Conservation (phyloP, 345 rosid species). For the Iberis pinnata region DNA sequence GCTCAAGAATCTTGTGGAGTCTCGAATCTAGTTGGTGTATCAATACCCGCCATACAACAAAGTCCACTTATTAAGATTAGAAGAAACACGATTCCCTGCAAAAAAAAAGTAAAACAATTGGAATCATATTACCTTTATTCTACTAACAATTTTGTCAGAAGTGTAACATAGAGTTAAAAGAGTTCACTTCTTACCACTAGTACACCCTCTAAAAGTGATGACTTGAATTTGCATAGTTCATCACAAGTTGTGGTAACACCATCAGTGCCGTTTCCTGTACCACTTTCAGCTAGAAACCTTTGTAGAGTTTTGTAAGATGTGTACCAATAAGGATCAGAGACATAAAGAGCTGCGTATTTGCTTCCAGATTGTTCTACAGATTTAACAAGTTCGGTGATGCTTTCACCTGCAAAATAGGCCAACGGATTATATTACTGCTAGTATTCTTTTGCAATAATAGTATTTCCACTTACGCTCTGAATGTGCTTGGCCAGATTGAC, state of each 20-base stretch:
- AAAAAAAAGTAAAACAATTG: slow-evolving; percentile 3
- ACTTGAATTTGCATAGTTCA: slow-evolving; percentile 80
- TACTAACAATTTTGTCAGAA: neutral
- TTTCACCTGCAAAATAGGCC: slow-evolving; percentile 45
- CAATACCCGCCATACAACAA: slow-evolving; percentile 97
- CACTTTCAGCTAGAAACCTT: slow-evolving; percentile 77
- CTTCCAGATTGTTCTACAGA: slow-evolving; percentile 61
- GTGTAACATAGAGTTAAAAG: neutral
- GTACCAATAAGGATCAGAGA: slow-evolving; percentile 64
- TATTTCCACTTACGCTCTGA: slow-evolving; percentile 52
- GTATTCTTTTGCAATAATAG: slow-evolving; percentile 3
- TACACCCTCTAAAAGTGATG: slow-evolving; percentile 86
- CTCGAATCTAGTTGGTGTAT: slow-evolving; percentile 90
- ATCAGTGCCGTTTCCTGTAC: slow-evolving; percentile 38
- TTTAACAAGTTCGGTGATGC: slow-evolving; percentile 54
- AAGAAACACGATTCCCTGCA: slow-evolving; percentile 84
- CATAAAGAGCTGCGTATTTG: slow-evolving; percentile 69
- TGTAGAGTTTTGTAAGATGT: slow-evolving; percentile 54
- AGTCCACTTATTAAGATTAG: slow-evolving; percentile 83
- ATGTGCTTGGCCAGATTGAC: slow-evolving; percentile 33
- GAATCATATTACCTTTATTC: neutral
- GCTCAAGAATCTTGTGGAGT: slow-evolving; percentile 80
- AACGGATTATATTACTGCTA: neutral
- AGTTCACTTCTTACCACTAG: slow-evolving; percentile 55
- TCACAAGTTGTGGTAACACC: slow-evolving; percentile 42